phyloP scores from a whole-genome alignment of 2,329 filamentous ascomycete species.

The Aspergillus tamarii region DNA sequence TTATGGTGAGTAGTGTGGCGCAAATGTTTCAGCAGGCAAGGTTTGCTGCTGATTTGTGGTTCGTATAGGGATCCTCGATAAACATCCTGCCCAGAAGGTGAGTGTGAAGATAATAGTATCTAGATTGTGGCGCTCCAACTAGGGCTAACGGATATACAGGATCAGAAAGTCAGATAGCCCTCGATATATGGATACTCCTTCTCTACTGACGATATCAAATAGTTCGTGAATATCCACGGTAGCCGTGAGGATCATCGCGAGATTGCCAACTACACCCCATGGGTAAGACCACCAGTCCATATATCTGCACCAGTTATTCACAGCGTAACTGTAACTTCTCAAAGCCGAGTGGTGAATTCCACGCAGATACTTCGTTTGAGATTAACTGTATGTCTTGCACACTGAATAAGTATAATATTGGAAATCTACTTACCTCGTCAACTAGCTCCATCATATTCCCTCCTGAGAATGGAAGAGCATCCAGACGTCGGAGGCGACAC shows the following conservation, averaged over 20 bases:
- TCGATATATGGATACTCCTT: neutral
- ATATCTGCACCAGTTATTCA: neutral
- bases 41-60: neutral
- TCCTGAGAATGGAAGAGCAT: constrained; percentile 57
- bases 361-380: constrained; percentile 57
- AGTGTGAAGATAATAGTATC: neutral
- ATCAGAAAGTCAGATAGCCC: neutral
- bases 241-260: constrained; percentile 52
- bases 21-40: neutral
- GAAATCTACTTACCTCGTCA: neutral
- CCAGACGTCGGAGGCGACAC: constrained; percentile 54
- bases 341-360: constrained; percentile 49
- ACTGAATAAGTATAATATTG: neutral
- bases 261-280: constrained; percentile 51
- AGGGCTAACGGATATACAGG: neutral
- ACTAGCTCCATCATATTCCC: constrained; percentile 51
- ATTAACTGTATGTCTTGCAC: constrained; percentile 44
- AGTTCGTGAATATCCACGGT: constrained; percentile 50
- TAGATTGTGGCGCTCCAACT: neutral
- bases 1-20: constrained; percentile 39
- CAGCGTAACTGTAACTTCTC: neutral
- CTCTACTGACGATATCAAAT: neutral
- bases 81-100: neutral
- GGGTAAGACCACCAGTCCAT: constrained; percentile 27
- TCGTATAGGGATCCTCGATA: neutral